Conservation (phyloP, 257 asterid species). For the Fraxinus pennsylvanica region DNA sequence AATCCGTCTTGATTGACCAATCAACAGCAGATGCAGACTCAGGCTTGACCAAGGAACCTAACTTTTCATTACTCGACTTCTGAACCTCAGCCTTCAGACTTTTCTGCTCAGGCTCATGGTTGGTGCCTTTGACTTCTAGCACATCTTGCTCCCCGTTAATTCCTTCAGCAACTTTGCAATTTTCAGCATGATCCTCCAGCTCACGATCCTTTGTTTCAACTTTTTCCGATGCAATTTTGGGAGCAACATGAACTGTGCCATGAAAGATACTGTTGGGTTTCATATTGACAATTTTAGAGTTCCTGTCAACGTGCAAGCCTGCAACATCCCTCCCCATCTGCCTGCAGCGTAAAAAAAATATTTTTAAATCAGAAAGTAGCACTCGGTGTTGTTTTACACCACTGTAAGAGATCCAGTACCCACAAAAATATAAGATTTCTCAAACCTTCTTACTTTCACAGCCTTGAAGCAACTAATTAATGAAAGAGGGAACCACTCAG, state of each 20-base stretch:
- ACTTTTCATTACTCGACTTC: neutral
- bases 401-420: neutral
- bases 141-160: neutral
- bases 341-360: conserved; percentile 13
- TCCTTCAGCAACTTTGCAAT: neutral
- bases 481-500: neutral
- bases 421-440: neutral
- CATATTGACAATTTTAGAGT: conserved; percentile 21
- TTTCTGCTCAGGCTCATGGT: neutral
- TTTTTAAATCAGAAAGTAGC: neutral
- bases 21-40: neutral
- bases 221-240: conserved; percentile 24
- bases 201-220: conserved; percentile 18
- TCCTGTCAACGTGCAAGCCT: conserved; percentile 26
- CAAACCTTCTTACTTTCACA: neutral
- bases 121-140: neutral
- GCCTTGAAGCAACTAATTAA: conserved; percentile 12
- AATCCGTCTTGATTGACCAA: neutral
- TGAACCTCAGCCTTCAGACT: neutral
- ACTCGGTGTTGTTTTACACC: neutral
- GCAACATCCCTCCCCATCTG: conserved; percentile 37
- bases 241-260: conserved; percentile 17
- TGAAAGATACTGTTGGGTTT: conserved; percentile 14
- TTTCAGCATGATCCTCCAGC: neutral
- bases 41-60: neutral